A percentile compares a stretch with the other conserved stretches of the same genome.
Evolutionary conservation across 352 stramenopile genomes (phyloP).

Genomic region (Phytophthora megakarya): DNA sequence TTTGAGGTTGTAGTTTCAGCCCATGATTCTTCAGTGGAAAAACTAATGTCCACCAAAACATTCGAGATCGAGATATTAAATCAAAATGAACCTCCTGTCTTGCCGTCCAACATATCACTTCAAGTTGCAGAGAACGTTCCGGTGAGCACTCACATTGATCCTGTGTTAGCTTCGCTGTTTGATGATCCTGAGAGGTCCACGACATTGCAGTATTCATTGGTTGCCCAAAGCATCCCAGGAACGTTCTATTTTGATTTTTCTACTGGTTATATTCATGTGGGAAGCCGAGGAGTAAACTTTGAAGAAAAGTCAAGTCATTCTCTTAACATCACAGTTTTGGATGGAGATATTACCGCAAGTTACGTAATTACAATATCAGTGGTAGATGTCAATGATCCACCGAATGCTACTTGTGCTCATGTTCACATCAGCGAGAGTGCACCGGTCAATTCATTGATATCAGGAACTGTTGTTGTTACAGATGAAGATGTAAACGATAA

Average conservation of each 20-base stretch:
- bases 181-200: slow-evolving; percentile 29
- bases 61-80: slow-evolving; percentile 26
- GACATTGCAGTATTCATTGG: slow-evolving; percentile 30
- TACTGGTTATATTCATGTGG: slow-evolving; percentile 41
- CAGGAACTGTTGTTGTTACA: background rate
- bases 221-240: slow-evolving; percentile 38
- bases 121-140: slow-evolving; percentile 28
- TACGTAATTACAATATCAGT: slow-evolving; percentile 22
- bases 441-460: slow-evolving; percentile 17
- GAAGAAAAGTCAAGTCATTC: slow-evolving; percentile 26
- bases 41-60: slow-evolving; percentile 19
- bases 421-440: slow-evolving; percentile 28
- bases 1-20: slow-evolving; percentile 41
- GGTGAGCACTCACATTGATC: slow-evolving; percentile 7
- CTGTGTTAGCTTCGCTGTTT: slow-evolving; percentile 16
- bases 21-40: slow-evolving; percentile 42
- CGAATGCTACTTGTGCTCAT: slow-evolving; percentile 15
- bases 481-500: slow-evolving; percentile 32
- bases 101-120: slow-evolving; percentile 3
- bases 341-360: slow-evolving; percentile 8
- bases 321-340: slow-evolving; percentile 18
- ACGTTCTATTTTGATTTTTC: slow-evolving; percentile 56
- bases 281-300: slow-evolving; percentile 38
- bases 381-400: slow-evolving; percentile 28
- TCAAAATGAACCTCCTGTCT: slow-evolving; percentile 25